Evolutionary conservation across 306 rosid genomes (phyloP).

Genomic region (Senna tora): DNA sequence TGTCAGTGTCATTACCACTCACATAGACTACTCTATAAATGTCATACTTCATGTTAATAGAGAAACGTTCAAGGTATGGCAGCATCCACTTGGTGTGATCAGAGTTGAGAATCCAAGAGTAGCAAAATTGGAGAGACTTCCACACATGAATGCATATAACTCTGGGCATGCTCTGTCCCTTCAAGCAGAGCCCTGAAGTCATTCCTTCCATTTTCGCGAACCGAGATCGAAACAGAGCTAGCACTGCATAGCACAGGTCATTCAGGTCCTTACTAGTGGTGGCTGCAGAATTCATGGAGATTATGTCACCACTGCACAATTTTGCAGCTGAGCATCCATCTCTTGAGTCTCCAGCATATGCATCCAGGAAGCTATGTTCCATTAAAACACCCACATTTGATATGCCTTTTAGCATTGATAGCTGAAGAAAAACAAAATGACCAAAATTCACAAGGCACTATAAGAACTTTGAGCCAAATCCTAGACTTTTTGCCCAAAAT

Average conservation of each 20-base stretch:
- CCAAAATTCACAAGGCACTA: too few relatives aligned
- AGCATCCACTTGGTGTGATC: constrained; percentile 56
- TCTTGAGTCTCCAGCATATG: constrained; percentile 74
- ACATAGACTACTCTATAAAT: constrained; percentile 67
- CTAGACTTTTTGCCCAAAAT: not conserved
- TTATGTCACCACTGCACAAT: constrained; percentile 60
- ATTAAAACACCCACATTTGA: constrained; percentile 61
- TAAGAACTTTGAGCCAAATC: not conserved
- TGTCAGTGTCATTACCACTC: constrained; percentile 37
- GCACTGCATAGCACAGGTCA: constrained; percentile 62
- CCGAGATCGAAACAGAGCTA: constrained; percentile 58
- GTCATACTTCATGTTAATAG: constrained; percentile 71
- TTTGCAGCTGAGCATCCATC: constrained; percentile 61
- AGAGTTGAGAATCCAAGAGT: constrained; percentile 65
- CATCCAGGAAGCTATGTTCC: constrained; percentile 70
- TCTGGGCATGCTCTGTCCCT: constrained; percentile 54
- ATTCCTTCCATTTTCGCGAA: constrained; percentile 62
- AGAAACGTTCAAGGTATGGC: constrained; percentile 65
- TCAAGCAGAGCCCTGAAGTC: constrained; percentile 68
- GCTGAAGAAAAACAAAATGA: constrained; percentile 44
- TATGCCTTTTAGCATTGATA: constrained; percentile 57
- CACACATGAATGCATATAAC: constrained; percentile 66
- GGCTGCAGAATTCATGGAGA: constrained; percentile 48
- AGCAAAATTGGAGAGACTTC: constrained; percentile 70
- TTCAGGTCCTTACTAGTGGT: constrained; percentile 39